A percentile compares a stretch with the other conserved stretches of the same genome.
Evolutionary conservation across 805 yeast genomes (phyloP).

Genomic region (Zygoascus ofunaensis): DNA sequence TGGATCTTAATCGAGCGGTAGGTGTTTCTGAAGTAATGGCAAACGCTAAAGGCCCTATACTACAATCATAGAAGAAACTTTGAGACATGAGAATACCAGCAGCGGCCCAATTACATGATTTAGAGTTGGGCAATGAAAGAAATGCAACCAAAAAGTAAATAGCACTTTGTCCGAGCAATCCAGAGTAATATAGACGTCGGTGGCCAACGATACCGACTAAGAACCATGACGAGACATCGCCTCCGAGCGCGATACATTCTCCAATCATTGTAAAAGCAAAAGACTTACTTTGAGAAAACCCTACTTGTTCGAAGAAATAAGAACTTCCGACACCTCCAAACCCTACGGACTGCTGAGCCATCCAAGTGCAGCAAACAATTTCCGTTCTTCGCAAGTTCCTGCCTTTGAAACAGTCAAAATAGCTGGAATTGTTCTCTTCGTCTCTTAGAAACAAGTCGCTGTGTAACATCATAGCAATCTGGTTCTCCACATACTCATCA

Average conservation of each 20-base stretch:
- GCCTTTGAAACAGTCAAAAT: conserved; percentile 40
- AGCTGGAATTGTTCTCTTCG: conserved; percentile 1
- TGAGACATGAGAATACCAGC: conserved; percentile 40
- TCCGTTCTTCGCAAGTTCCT: conserved; percentile 42
- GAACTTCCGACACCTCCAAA: conserved; percentile 29
- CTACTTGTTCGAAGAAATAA: conserved; percentile 42
- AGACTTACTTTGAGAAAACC: conserved; percentile 19
- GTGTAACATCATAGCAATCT: conserved; percentile 12
- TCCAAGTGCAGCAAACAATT: conserved; percentile 37
- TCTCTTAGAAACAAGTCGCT: neutral
- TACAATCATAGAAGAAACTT: conserved; percentile 35
- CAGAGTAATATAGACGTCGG: conserved; percentile 22
- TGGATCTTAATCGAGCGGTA: conserved; percentile 34
- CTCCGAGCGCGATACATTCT: conserved; percentile 1
- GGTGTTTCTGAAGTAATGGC: conserved; percentile 36
- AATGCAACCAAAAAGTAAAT: conserved; percentile 1
- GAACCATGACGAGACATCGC: conserved; percentile 16
- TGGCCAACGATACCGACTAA: conserved; percentile 18
- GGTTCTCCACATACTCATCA: neutral
- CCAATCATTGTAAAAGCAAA: conserved; percentile 35
- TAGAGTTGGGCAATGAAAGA: conserved; percentile 24
- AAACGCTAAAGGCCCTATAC: conserved; percentile 37
- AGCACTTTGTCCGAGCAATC: conserved; percentile 22
- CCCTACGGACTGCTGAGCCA: conserved; percentile 37
- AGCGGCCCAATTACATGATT: conserved; percentile 21